These are phyloP conservation scores for Cantharellus cinnabarinus DNA, from an alignment of 768 basidiomycete species.

Conservation along the genomic window DNA sequence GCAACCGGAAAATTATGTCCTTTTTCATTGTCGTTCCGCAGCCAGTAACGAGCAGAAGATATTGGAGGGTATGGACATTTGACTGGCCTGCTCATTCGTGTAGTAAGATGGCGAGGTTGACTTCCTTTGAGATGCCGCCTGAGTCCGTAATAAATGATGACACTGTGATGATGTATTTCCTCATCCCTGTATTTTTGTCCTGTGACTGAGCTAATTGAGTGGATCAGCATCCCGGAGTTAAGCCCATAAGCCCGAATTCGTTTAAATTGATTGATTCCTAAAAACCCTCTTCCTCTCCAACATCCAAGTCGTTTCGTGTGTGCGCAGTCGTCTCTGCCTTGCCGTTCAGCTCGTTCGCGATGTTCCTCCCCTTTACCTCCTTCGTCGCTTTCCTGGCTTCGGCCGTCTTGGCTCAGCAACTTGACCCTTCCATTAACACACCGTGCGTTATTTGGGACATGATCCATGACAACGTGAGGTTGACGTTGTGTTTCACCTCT, in stretches of 20 bases:
- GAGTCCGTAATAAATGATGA: no score
- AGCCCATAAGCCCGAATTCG: neutral
- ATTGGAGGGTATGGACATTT: no score
- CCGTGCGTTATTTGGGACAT: neutral
- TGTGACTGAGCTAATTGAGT: no score
- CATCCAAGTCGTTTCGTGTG: neutral
- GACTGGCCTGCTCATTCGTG: no score
- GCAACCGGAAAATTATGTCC: no score
- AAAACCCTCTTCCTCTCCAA: neutral
- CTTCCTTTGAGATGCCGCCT: no score
- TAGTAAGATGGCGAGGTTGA: no score
- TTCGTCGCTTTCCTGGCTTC: neutral
- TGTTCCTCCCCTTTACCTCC: neutral
- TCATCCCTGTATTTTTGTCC: no score
- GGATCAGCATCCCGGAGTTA: no score
- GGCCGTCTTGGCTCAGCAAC: neutral
- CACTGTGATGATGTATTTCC: no score
- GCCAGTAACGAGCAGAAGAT: no score
- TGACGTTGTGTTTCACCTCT: neutral
- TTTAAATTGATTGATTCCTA: neutral
- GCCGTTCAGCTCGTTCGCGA: neutral
- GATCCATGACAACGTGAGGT: neutral
- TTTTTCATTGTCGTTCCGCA: no score
- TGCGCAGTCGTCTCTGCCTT: neutral
- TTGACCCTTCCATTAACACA: constrained; percentile 4